Conservation (phyloP, 2,329 filamentous ascomycete species). For the Calonectria fujianensis region DNA sequence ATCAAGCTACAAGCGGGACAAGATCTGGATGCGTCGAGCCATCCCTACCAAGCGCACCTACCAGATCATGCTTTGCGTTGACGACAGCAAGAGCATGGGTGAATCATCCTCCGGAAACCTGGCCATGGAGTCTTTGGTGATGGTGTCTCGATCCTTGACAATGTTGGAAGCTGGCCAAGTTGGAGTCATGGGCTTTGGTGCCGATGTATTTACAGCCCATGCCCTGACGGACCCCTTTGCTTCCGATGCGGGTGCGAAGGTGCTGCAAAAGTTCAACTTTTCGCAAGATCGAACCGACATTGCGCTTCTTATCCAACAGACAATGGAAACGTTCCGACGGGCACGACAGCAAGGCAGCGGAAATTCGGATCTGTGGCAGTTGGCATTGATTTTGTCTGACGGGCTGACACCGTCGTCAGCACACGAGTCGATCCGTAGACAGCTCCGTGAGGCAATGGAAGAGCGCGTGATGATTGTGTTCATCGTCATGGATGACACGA, state of each 20-base stretch:
- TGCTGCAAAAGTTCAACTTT: slow-evolving; percentile 91
- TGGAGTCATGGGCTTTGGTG: slow-evolving; percentile 92
- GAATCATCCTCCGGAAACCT: slow-evolving; percentile 85
- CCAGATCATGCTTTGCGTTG: slow-evolving; percentile 97
- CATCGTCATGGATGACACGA: slow-evolving; percentile 88
- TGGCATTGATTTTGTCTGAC: slow-evolving; percentile 94
- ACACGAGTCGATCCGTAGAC: slow-evolving; percentile 86
- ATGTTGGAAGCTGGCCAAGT: slow-evolving; percentile 97
- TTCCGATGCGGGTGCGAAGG: slow-evolving; percentile 83
- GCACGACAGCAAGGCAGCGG: slow-evolving; percentile 78
- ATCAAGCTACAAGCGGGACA: slow-evolving; percentile 98
- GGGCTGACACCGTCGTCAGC: slow-evolving; percentile 89
- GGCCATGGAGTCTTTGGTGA: slow-evolving; percentile 94
- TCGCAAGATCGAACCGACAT: slow-evolving; percentile 91
- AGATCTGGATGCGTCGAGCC: slow-evolving; percentile 98
- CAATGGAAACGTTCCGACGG: slow-evolving; percentile 86
- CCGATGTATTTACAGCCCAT: slow-evolving; percentile 88
- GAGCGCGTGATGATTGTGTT: slow-evolving; percentile 99
- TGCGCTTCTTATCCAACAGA: slow-evolving; percentile 83
- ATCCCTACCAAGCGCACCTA: slow-evolving; percentile 96
- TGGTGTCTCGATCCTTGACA: slow-evolving; percentile 89
- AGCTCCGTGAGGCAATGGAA: slow-evolving; percentile 91
- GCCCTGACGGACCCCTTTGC: slow-evolving; percentile 89
- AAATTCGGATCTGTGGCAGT: slow-evolving; percentile 89
- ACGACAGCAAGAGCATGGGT: slow-evolving; percentile 96